Base-by-base conservation (phyloP, 1,284 basidiomycete species). In the Leccinum cinnamomeum region DNA sequence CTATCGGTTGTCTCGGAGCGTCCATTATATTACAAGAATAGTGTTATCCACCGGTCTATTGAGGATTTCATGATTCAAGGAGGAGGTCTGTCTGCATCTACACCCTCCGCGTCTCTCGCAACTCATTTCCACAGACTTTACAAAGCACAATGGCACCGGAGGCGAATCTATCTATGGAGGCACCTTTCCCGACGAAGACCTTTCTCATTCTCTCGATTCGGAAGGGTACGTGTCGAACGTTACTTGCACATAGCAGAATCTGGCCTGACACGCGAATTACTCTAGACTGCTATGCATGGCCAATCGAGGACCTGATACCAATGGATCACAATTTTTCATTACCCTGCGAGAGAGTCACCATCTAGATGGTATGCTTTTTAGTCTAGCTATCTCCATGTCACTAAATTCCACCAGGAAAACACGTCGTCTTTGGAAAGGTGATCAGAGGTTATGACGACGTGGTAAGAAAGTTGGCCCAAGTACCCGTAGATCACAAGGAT, bases 11-110 rank as follows among this genome's bases (percentile, higher is more conserved):
- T 82, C 35, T 84, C 87, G 0, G 84, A 88, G 53, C 77, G 84
- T 12, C 87, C 90, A 3, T 81, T 97, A 3, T 89, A 90, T 76
- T 97, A 95, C 84, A 93, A 92, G 76, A 87, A 87, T 69, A 86
- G 83, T 62, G 86, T 87, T 53, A 81, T 95, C 16, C 93, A 95
- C 71, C 83, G 93, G 28, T 88, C 90, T 33, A 95, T 96, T 64
- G 81, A 85, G 23, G 83, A 87, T 65, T 96, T 97, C 76, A 97
- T 97, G 95, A 86, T 95, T 58, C 91, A 92, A 77, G 90, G 87
- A 50, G 90, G 90, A 77, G 88, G 87, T 89, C 30, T 18, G 65
- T 60, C 50, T 23, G 37, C 20, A 1, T 14, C 28, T 37, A 53
- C 2, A 12, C 16, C 6, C 12, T 1, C 28, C 20, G 50, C 60